phyloP scores from a whole-genome alignment of 2,329 filamentous ascomycete species.

The Domatiomyces catenatus region DNA sequence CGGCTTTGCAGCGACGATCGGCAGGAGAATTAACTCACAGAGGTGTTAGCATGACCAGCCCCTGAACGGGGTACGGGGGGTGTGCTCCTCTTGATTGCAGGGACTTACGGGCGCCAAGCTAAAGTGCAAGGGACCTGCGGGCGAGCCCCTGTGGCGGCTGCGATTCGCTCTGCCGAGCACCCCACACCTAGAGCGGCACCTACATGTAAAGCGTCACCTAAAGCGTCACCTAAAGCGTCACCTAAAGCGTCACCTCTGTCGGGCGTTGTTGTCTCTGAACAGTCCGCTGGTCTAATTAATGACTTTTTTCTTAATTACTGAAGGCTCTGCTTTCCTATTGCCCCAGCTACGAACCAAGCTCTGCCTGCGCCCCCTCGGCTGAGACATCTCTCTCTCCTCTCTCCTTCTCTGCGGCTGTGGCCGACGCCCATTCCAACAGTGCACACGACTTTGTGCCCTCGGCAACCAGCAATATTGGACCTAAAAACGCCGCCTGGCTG shows the following conservation, averaged over 20 bases:
- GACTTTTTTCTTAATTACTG: background rate
- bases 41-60: background rate
- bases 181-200: background rate
- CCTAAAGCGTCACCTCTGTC: background rate
- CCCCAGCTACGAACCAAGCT: too few relatives aligned
- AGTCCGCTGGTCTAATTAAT: background rate
- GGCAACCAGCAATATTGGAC: background rate
- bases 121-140: background rate
- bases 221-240: background rate
- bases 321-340: background rate
- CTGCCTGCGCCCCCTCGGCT: background rate
- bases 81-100: background rate
- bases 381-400: background rate
- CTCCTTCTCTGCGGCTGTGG: background rate
- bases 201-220: background rate
- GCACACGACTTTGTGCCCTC: background rate
- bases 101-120: background rate
- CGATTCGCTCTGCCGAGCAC: background rate
- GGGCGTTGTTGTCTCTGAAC: background rate
- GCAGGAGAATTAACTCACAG: background rate
- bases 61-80: background rate
- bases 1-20: background rate
- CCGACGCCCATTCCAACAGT: background rate
- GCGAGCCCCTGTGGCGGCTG: background rate
- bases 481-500: background rate